Base-by-base conservation (phyloP, 2,329 filamentous ascomycete species). In the Ophiostoma quercus region DNA sequence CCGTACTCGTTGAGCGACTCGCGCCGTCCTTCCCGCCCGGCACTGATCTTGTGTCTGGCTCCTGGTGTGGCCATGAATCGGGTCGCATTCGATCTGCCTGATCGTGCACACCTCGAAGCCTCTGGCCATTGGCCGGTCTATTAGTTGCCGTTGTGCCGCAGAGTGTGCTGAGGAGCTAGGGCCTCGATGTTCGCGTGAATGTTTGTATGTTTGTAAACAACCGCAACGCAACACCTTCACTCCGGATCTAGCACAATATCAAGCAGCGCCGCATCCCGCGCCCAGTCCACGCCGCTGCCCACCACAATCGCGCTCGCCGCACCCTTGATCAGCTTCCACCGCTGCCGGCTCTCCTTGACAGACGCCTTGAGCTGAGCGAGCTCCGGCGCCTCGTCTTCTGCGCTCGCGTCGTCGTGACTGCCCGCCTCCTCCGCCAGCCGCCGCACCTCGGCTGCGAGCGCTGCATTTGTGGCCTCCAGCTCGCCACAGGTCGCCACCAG, bases 271-370 rank as follows among this genome's bases (percentile, higher is more conserved):
- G 88, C 84, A 78, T 96, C 88, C 57, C 85, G 82, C 14, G 87
- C 88, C 92, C 92, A 96, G 76, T 96, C 88, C 69, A 95, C 83
- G 66, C 92, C 92, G 77, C 92, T 96, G 2, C 91, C 92, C 5
- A 88, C 91, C 66, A 96, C 85, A 69, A 93, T 84, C 22, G 90
- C 92, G 75, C 90, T 91, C n/a, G 90, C 84, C 60, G 92, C 87
- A 32, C 87, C 90, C 80, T 94, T 95, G 78, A 94, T 86, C 25
- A 90, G 87, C 75, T 87, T 87, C 88, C 89, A 92, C 75, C 85
- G 85, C 73, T 88, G 87, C 72, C 86, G 86, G 76, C 87, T 89
- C 29, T 81, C 81, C 74, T 84, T 88, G 71, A 91, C 79, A 57
- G 88, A 84, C 6, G 77, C 79, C 74, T 92, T 87, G 12, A 89